These are phyloP conservation scores for Beauveria scarabaeidicola DNA, from an alignment of 2,329 filamentous ascomycete species.

Conservation along the genomic window DNA sequence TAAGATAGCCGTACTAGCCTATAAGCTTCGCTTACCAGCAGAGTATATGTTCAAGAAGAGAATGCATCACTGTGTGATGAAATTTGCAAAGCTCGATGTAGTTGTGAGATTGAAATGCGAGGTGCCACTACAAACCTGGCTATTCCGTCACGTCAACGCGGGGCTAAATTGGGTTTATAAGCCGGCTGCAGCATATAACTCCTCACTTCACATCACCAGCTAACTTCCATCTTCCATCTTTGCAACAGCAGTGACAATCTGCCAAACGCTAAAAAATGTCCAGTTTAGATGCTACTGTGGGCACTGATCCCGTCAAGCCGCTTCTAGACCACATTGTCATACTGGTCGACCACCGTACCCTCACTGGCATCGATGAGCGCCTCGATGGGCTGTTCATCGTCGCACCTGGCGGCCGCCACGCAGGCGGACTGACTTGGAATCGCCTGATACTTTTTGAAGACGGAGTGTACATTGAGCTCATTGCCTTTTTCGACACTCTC, in stretches of 20 bases:
- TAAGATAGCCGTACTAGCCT: too few species aligned
- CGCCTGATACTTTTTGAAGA: slow-evolving; percentile 54
- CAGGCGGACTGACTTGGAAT: slow-evolving; percentile 53
- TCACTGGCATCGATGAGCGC: slow-evolving; percentile 39
- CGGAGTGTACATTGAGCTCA: slow-evolving; percentile 59
- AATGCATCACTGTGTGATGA: too few species aligned
- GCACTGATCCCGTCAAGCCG: not conserved
- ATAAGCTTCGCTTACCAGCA: too few species aligned
- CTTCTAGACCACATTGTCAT: slow-evolving; percentile 57
- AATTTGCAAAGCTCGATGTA: too few species aligned
- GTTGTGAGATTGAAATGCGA: not conserved
- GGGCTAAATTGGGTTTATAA: not conserved
- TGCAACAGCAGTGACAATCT: too few species aligned
- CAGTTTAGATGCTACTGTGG: too few species aligned
- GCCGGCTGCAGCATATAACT: not conserved
- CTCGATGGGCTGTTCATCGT: slow-evolving; percentile 48
- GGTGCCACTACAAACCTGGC: not conserved
- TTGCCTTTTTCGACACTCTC: slow-evolving; percentile 46
- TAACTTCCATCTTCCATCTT: not conserved
- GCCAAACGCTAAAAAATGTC: not conserved
- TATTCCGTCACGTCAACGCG: slow-evolving; percentile 5
- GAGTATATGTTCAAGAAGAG: too few species aligned
- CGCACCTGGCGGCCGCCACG: slow-evolving; percentile 51
- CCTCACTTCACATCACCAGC: not conserved
- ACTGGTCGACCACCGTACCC: slow-evolving; percentile 44